Conservation (phyloP, 2,329 filamentous ascomycete species). For the Cladosporium sp. region DNA sequence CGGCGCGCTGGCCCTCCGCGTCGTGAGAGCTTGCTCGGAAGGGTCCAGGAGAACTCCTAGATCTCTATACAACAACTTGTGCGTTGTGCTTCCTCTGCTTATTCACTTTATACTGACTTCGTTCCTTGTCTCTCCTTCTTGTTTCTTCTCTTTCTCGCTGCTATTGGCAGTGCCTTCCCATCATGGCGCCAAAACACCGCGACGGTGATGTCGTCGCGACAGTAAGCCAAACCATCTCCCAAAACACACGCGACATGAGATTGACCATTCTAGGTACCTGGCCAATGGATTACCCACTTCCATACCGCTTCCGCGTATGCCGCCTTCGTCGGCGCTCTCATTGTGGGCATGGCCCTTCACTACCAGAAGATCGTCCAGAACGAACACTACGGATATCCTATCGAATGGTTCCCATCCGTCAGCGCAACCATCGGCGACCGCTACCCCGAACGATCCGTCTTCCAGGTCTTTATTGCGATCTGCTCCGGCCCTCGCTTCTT, state of each 20-base stretch:
- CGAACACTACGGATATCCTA: conserved; percentile 64
- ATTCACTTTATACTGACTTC: no score
- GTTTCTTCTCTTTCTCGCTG: conserved; percentile 3
- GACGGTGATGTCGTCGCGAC: conserved; percentile 60
- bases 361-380: conserved; percentile 98
- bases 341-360: conserved; percentile 75
- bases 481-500: conserved; percentile 93
- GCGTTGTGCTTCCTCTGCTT: no score
- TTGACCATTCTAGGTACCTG: conserved; percentile 55
- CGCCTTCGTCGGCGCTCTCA: conserved; percentile 81
- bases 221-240: conserved; percentile 38
- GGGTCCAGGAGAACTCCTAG: no score
- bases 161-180: neutral
- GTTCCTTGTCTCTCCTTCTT: neutral
- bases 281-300: conserved; percentile 83
- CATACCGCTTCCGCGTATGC: conserved; percentile 82
- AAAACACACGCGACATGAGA: neutral
- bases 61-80: no score
- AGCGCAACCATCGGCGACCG: conserved; percentile 88
- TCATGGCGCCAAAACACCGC: conserved; percentile 59
- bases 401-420: conserved; percentile 39
- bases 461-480: conserved; percentile 95
- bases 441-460: conserved; percentile 93
- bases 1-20: no score
- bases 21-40: no score